Conservation (phyloP, 2,329 filamentous ascomycete species). For the Coniosporium tulheliwenetii region DNA sequence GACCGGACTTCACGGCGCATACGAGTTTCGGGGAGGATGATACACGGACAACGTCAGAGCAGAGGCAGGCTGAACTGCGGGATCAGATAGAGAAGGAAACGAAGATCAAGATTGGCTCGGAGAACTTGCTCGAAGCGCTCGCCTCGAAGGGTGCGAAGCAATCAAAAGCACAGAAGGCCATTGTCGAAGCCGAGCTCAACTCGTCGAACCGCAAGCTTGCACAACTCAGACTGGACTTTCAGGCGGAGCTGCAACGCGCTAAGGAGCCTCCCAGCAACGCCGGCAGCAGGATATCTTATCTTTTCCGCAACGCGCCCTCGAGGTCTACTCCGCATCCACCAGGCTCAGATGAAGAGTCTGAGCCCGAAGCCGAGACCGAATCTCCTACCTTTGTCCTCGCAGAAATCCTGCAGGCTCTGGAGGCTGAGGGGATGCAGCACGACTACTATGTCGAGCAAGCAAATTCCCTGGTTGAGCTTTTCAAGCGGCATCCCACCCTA, state of each 20-base stretch:
- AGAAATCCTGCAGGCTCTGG: slow-evolving; percentile 79
- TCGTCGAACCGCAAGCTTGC: slow-evolving; percentile 63
- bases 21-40: slow-evolving; percentile 42
- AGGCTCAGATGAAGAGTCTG: slow-evolving; percentile 34
- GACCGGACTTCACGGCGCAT: slow-evolving; percentile 41
- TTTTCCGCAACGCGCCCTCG: slow-evolving; percentile 40
- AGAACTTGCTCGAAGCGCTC: slow-evolving; percentile 92
- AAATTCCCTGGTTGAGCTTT: slow-evolving; percentile 89
- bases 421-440: slow-evolving; percentile 71
- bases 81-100: slow-evolving; percentile 87
- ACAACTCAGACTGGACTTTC: slow-evolving; percentile 41
- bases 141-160: slow-evolving; percentile 94
- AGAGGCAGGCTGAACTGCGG: slow-evolving; percentile 58
- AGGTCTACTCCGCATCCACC: slow-evolving; percentile 33
- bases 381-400: slow-evolving; percentile 84
- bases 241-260: slow-evolving; percentile 42
- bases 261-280: slow-evolving; percentile 32
- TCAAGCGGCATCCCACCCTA: slow-evolving; percentile 79
- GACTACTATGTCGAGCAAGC: slow-evolving; percentile 93
- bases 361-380: slow-evolving; percentile 55
- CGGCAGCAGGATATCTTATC: slow-evolving; percentile 36
- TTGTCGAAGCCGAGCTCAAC: slow-evolving; percentile 69
- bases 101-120: slow-evolving; percentile 95
- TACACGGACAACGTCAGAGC: slow-evolving; percentile 46
- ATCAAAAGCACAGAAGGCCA: slow-evolving; percentile 49